Evolutionary conservation across 306 rosid species (phyloP).

Genomic region (Dryas drummondii): DNA sequence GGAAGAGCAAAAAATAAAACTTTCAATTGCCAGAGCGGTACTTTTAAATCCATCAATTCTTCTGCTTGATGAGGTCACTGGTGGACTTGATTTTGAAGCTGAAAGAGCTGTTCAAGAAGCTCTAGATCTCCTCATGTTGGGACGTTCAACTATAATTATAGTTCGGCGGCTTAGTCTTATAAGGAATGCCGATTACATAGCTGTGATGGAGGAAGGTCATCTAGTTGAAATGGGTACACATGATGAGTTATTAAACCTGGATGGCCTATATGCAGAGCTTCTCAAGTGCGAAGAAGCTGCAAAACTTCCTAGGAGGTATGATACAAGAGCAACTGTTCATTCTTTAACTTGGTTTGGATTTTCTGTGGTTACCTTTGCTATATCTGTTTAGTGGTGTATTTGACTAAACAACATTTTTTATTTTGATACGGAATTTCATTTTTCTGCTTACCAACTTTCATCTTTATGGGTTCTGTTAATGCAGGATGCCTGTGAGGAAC

Average conservation of each 20-base stretch:
- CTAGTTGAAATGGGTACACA: conserved; percentile 99
- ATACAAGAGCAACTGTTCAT: conserved; percentile 28
- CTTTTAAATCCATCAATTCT: conserved; percentile 95
- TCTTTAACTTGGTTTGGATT: conserved; percentile 14
- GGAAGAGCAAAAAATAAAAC: conserved; percentile 94
- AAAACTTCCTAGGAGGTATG: conserved; percentile 96
- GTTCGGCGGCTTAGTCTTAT: conserved; percentile 99
- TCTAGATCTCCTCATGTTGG: conserved; percentile 95
- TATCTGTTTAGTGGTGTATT: not conserved
- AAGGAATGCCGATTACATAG: conserved; percentile 97
- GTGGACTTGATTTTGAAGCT: conserved; percentile 99
- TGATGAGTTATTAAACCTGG: conserved; percentile 73
- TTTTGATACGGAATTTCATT: not conserved
- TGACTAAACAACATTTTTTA: not conserved
- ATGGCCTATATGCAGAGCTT: conserved; percentile 95
- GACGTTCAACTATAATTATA: conserved; percentile 95
- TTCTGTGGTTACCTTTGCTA: conserved; percentile 10
- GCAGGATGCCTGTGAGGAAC: conserved; percentile 91
- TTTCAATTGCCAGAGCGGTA: conserved; percentile 97
- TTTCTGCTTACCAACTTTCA: not conserved
- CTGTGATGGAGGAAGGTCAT: conserved; percentile 99
- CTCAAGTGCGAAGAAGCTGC: conserved; percentile 96
- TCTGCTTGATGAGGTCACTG: conserved; percentile 98
- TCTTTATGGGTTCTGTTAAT: conserved; percentile 11
- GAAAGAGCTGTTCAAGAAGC: conserved; percentile 97